These are phyloP conservation scores for Aspergillus nidulans DNA, from an alignment of 495 filamentous ascomycete species.

Conservation along the genomic window DNA sequence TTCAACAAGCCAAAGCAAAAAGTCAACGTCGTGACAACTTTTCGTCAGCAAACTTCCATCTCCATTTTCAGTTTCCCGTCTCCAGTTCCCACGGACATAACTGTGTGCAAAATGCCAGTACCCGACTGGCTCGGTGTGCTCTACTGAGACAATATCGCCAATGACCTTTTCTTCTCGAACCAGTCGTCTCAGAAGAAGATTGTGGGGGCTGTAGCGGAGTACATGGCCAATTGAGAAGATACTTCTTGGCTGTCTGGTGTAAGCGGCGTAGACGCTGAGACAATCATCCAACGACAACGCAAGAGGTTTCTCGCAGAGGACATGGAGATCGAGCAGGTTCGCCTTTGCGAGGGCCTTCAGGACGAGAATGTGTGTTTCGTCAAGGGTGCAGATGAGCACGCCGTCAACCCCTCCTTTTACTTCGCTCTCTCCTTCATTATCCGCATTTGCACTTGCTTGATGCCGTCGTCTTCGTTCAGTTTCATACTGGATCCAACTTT, in stretches of 20 bases:
- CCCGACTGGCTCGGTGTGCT: conserved; percentile 91
- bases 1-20: conserved; percentile 74
- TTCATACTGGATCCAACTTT: conserved; percentile 45
- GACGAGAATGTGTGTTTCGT: conserved; percentile 61
- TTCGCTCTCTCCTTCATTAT: too few relatives aligned
- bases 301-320: conserved; percentile 94
- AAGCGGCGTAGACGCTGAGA: conserved; percentile 61
- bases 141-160: conserved; percentile 81
- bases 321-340: conserved; percentile 51
- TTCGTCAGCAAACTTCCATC: conserved; percentile 75
- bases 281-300: conserved; percentile 74
- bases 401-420: conserved; percentile 54
- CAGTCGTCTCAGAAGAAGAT: conserved; percentile 74
- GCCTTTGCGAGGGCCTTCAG: conserved; percentile 1
- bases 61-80: conserved; percentile 57
- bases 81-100: conserved; percentile 94
- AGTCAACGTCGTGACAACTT: conserved; percentile 89
- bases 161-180: conserved; percentile 64
- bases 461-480: neutral
- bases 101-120: conserved; percentile 96
- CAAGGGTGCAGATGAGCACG: conserved; percentile 81
- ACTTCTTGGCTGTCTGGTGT: conserved; percentile 23
- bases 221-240: conserved; percentile 79
- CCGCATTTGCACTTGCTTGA: too few relatives aligned
- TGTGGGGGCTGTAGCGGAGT: conserved; percentile 84